These are phyloP conservation scores for Antrodiella citrinella DNA, from an alignment of 768 basidiomycete genomes.

Conservation along the genomic window DNA sequence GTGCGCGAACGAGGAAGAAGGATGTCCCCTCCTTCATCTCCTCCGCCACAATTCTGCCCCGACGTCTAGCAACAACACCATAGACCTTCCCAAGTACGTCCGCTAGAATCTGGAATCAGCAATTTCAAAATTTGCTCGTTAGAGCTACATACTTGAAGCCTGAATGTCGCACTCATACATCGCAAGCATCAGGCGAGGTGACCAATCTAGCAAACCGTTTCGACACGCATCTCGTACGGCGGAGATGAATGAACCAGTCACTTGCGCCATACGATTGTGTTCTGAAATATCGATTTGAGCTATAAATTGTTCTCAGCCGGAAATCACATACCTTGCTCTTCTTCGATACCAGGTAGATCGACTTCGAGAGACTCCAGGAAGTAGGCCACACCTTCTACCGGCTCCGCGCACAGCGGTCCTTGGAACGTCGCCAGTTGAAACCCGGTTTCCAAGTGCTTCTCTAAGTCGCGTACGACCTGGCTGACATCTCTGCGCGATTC, in stretches of 20 bases:
- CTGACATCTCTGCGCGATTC: conserved; percentile 6
- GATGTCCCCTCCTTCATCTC: conserved; percentile 98
- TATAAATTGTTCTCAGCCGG: neutral
- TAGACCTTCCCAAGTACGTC: conserved; percentile 98
- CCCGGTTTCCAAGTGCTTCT: conserved; percentile 81
- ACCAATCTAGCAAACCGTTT: conserved; percentile 92
- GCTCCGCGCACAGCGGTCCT: conserved; percentile 93
- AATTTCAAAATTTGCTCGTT: conserved; percentile 4
- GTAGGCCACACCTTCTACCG: conserved; percentile 87
- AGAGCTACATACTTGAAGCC: conserved; percentile 68
- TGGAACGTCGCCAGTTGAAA: conserved; percentile 94
- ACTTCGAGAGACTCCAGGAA: conserved; percentile 74
- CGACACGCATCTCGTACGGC: conserved; percentile 85
- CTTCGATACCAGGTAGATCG: conserved; percentile 48
- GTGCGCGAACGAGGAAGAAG: conserved; percentile 86
- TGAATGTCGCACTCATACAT: conserved; percentile 99
- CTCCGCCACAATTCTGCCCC: conserved; percentile 89
- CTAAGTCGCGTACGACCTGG: conserved; percentile 46
- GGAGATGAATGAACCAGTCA: conserved; percentile 87
- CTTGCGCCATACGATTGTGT: conserved; percentile 73
- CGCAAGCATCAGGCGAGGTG: conserved; percentile 90
- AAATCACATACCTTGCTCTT: conserved; percentile 52
- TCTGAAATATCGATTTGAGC: conserved; percentile 40
- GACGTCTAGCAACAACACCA: conserved; percentile 84
- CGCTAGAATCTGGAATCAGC: conserved; percentile 36